Evolutionary conservation across 2,329 filamentous ascomycete species (phyloP).

Genomic region (Calonectria pseudoreteaudii): DNA sequence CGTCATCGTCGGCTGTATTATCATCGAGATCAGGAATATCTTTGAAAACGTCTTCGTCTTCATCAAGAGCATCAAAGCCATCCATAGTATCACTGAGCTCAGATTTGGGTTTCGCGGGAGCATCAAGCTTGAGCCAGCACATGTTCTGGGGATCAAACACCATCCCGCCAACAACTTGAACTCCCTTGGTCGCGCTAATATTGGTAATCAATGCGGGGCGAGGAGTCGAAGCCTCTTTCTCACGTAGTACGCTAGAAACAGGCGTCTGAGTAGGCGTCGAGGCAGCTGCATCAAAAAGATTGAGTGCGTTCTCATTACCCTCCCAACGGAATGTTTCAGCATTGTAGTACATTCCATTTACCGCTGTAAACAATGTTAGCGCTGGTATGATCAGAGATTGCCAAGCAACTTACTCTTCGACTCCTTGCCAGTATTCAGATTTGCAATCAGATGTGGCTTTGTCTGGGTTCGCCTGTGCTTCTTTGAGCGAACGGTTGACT

Average conservation of each 20-base stretch:
- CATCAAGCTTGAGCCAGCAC: constrained; percentile 91
- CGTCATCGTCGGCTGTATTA: constrained; percentile 61
- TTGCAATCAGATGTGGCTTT: constrained; percentile 91
- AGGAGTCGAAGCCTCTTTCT: constrained; percentile 70
- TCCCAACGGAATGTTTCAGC: constrained; percentile 90
- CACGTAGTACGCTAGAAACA: constrained; percentile 58
- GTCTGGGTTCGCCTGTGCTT: constrained; percentile 70
- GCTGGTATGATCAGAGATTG: background rate
- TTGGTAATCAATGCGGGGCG: constrained; percentile 90
- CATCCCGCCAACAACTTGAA: constrained; percentile 98
- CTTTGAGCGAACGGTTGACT: constrained; percentile 61
- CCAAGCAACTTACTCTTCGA: constrained; percentile 75
- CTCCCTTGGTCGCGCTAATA: constrained; percentile 84
- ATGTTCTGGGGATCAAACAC: constrained; percentile 97
- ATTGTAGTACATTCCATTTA: constrained; percentile 98
- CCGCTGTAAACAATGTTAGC: constrained; percentile 64
- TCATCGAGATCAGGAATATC: constrained; percentile 95
- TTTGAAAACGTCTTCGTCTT: constrained; percentile 94
- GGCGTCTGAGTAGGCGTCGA: constrained; percentile 63
- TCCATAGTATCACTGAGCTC: constrained; percentile 70
- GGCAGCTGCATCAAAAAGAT: constrained; percentile 77
- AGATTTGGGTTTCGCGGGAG: constrained; percentile 58
- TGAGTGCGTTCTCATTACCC: constrained; percentile 90
- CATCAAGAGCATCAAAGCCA: constrained; percentile 77
- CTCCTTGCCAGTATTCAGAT: constrained; percentile 79